Evolutionary conservation across 2,329 filamentous ascomycete species (phyloP), one percentile per base, ranked within the genome.

Genomic region (Rhexocercosporidium sp.): DNA sequence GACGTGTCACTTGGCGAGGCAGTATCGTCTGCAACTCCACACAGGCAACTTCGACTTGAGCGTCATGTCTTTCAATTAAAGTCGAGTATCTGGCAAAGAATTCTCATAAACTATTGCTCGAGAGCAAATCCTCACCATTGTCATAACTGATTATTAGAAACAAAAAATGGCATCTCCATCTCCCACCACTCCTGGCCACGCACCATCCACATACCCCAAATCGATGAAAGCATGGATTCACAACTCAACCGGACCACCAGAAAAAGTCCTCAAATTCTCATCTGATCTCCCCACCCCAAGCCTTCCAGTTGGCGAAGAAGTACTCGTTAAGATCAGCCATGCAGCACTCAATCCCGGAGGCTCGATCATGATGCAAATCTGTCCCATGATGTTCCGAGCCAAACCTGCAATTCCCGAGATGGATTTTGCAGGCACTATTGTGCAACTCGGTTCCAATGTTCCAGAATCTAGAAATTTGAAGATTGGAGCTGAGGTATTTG

Each of bases 261-360:
- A 51, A n/a, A 25, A 57, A 59, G 65, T 63, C 44, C 59, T 66
- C 41, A 27, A n/a, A n/a, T 60, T 59, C 7, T 34, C 59, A 1
- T n/a, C 59, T 25, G 25, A 59, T 49, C 25, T 66, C 34, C 68
- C 65, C 14, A 59, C 53, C 6, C 66, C 66, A 20, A 16, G 20
- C 16, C 9, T 25, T 1, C 31, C 56, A 20, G 20, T 39, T 11
- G 51, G 53, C 16, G 54, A 49, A 2, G 68, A 70, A 22, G 56
- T 70, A 16, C 56, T 68, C 18, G 44, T 69, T 6, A 67, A 66
- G 41, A 64, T 77, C 79, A 62, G 51, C 63, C 80, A 82, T 64
- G 81, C 79, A 3, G 81, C 79, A 16, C 81, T 85, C 65, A 84
- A 84, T 67, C 80, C 81, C 4, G 81, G 81, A 37, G 79, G 80